Evolutionary conservation across 169 alveolate genomes (phyloP), one percentile per base, ranked within the genome.

Genomic region (Sarcocystis neurona): DNA sequence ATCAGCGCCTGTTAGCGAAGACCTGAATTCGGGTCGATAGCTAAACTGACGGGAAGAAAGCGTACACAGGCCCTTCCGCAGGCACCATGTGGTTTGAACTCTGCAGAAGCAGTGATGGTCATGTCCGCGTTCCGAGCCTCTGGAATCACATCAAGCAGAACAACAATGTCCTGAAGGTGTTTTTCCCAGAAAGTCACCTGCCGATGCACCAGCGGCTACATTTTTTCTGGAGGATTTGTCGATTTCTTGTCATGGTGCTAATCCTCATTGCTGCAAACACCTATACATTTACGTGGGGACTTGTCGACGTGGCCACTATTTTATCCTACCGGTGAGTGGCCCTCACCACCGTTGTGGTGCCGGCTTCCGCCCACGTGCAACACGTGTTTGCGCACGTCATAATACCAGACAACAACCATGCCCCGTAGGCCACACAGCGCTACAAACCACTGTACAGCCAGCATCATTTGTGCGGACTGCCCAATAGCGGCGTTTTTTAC

Each of bases 71-170:
- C 23, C 66, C 12, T 53, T 53, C 12, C 12, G 23, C 66, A 53
- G 66, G 30, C 10, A 30, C 5, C 30, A 72, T 72, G 82, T 72
- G 82, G 82, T 72, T 72, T 39, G 82, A 72, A 56, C 37, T 72
- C 56, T 72, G 82, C 46, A 37, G 82, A 39, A 72, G 82, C 34
- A 74, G 53, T 18, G 87, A 79, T 48, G 93, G 94, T 23, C 91
- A 88, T 68, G 63, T 86, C 41, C 80, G 96, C 34, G 91, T 87
- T 68, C 91, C 95, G 20, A 48, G 86, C 8, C 89, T 93, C 43
- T 63, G 90, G 80, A 87, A 93, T 48, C 95, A 93, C 74, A 37
- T 90, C 77, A 89, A 84, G 47, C 90, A 93, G 84, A 93, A 93
- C 92, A 93, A 92, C 68, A 95, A 90, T 58, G 86, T 93, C 70